Evolutionary conservation across 2,329 filamentous ascomycete species (phyloP), one percentile per base, ranked within the genome.

Genomic region (Botrytis cinerea): DNA sequence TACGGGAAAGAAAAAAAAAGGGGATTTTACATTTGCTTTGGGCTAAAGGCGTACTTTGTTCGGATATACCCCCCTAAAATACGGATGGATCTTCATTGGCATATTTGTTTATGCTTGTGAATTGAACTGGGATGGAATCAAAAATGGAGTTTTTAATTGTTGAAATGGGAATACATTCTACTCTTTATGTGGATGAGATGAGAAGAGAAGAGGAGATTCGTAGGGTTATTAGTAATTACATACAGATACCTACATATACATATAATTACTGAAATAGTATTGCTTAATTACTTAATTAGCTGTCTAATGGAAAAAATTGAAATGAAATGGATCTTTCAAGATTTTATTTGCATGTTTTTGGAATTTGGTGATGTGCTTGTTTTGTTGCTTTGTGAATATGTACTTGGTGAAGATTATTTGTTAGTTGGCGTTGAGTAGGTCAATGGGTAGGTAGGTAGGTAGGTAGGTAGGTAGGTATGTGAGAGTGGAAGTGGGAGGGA

Each of bases 41-140:
- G 9, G 28, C 48, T 22, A 43, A 54, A 28, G 46, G 64, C 35
- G 48, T 48, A 54, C 51, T 28, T 32, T 68, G 48, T 25, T 25
- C 20, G 66, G 66, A 68, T 68, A 68, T 68, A 68, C 66, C 66
- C 66, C 35, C 48, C 35, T 43, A 57, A 8, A 43, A 14, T n/a
- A 68, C 38, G 66, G 48, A 43, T 10, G 66, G 66, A 68, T 68
- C 35, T 40, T 68, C 32, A 20, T 9, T 66, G 38, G 45, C 43
- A 66, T 35, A 14, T n/a, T 38, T 38, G 6, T 2, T 25, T 35
- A 66, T 46, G 62, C 28, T 25, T 25, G 20, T 66, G 43, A 16
- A 54, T 28, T 28, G 45, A 43, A 63, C 5, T 45, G 61, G 43
- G 10, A 32, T 46, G 20, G 28, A 7, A 63, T 20, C 1, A 48